Percentiles rank a stretch among this genome's conserved stretches.
Conservation (phyloP, 2,329 filamentous ascomycete genomes). For the Nigrospora oryzae region DNA sequence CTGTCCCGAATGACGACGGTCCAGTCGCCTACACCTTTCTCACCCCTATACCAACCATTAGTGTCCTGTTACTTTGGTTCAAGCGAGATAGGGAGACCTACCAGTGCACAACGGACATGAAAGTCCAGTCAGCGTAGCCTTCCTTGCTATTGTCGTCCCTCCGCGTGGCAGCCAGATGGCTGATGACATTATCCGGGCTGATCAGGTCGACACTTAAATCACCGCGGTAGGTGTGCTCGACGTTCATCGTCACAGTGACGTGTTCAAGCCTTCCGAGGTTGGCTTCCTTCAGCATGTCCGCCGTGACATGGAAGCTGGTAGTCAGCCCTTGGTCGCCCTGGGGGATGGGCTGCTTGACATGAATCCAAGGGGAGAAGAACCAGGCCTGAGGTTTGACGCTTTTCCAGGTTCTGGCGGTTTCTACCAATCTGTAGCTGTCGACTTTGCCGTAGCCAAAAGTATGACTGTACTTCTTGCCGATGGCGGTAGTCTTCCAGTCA, state of each 20-base stretch:
- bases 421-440: conserved; percentile 77
- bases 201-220: conserved; percentile 88
- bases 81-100: conserved; percentile 33
- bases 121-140: conserved; percentile 94
- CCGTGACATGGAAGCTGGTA: conserved; percentile 73
- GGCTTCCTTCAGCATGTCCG: conserved; percentile 69
- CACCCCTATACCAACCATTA: conserved; percentile 53
- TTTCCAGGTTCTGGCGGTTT: conserved; percentile 77
- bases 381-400: conserved; percentile 92
- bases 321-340: conserved; percentile 74
- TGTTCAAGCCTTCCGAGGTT: conserved; percentile 88
- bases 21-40: conserved; percentile 82
- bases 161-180: conserved; percentile 73
- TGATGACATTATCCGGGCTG: conserved; percentile 74
- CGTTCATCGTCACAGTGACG: conserved; percentile 95
- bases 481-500: conserved; percentile 74
- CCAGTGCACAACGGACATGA: conserved; percentile 98
- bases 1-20: conserved; percentile 85
- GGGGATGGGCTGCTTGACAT: conserved; percentile 78
- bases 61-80: not conserved
- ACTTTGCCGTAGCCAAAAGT: conserved; percentile 95
- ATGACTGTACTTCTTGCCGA: conserved; percentile 85
- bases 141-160: conserved; percentile 53
- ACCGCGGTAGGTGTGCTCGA: conserved; percentile 77
- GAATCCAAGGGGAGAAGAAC: conserved; percentile 89